Evolutionary conservation across 2,329 filamentous ascomycete species (phyloP), one percentile per base, ranked within the genome.

Genomic region (Claviceps quebecensis): DNA sequence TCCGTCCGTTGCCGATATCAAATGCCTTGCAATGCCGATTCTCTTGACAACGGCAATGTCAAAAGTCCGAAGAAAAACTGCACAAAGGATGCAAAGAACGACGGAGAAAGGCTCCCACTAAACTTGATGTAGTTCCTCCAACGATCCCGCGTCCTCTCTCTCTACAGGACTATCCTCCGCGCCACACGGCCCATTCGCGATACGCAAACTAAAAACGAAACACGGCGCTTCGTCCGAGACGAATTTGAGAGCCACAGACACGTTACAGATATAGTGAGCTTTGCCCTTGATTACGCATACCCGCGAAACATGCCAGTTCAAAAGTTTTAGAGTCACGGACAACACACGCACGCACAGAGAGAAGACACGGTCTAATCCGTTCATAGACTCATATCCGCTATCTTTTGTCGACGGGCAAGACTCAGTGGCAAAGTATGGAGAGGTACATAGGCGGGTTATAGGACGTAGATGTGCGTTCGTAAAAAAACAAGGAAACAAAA

Each of bases 391-490:
- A 83, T 58, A 78, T 83, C 56, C 72, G 76, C 52, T 83, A 83
- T 62, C 71, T 84, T 39, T 63, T 83, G 53, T 81, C 79, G 9
- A 82, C 75, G 3, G 80, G 80, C 50, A 83, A 80, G 67, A 80
- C 78, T 26, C 75, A 83, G 60, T 83, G 80, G 79, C 77, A 83
- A 58, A 71, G 64, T 50, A 81, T 82, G 74, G 77, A 70, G 64
- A 63, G 66, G 57, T 69, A 69, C 61, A 65, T 70, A 56, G 62
- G 58, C 56, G 60, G 64, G 53, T 64, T 68, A 62, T 70, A 68
- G 60, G 17, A 9, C 26, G 13, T 4, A 4, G 16, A 11, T 41
- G 22, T 44, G 13, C 8, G 16, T 16, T 8, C 5, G 7, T 44
- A 7, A 26, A 13, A 23, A 26, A 7, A 6, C 5, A 5, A 22